phyloP scores from a whole-genome alignment of 2,329 filamentous ascomycete genomes.

The Amauroascus niger region DNA sequence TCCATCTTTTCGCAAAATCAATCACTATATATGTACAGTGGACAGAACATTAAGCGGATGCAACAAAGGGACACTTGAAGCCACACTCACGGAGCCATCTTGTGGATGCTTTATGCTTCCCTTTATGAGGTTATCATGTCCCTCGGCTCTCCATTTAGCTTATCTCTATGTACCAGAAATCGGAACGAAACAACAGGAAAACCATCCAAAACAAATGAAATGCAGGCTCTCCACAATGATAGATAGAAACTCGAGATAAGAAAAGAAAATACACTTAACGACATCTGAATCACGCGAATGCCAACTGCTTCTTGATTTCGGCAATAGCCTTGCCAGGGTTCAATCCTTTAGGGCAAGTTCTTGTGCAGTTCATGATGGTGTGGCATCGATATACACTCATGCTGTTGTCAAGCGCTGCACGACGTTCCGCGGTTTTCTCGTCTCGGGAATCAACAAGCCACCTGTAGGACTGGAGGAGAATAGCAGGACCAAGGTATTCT shows the following conservation, averaged over 20 bases:
- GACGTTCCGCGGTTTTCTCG: conserved; percentile 77
- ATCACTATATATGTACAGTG: conserved; percentile 9
- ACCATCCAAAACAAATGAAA: conserved; percentile 9
- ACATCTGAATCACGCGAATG: conserved; percentile 32
- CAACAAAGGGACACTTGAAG: neutral
- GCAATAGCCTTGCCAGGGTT: conserved; percentile 94
- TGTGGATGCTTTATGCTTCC: neutral
- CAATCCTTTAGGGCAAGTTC: conserved; percentile 95
- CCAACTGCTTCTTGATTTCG: conserved; percentile 97
- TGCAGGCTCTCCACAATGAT: conserved; percentile 6
- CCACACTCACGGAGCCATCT: neutral
- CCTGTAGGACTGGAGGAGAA: conserved; percentile 94
- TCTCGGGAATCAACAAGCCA: conserved; percentile 95
- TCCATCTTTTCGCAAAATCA: neutral
- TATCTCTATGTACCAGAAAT: conserved; percentile 7
- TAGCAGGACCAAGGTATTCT: conserved; percentile 94
- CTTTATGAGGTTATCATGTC: neutral
- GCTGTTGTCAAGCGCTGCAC: conserved; percentile 88
- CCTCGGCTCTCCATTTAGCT: conserved; percentile 1
- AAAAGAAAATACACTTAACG: neutral
- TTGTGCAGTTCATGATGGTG: conserved; percentile 97
- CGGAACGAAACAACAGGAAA: neutral
- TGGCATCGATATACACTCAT: conserved; percentile 99
- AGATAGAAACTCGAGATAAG: conserved; percentile 14
- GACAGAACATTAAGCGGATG: neutral